Evolutionary conservation across 768 basidiomycete genomes (phyloP), one percentile per base, ranked within the genome.

Genomic region (Gymnopilus dilepis): DNA sequence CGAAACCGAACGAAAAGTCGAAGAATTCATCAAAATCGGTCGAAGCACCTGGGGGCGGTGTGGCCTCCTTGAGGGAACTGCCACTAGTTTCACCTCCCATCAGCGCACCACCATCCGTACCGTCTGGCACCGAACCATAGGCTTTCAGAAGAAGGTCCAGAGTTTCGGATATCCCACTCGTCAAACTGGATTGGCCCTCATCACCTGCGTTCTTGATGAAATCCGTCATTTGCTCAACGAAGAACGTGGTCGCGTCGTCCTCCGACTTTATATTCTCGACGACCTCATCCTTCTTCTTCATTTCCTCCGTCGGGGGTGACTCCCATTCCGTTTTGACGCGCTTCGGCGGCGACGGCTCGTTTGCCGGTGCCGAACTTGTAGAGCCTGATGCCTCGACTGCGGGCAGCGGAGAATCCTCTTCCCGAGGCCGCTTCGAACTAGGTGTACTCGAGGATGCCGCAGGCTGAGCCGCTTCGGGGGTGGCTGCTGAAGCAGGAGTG

Each of bases 241-340:
- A 72, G 78, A 90, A 87, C 3, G 79, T 78, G 31, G 75, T 73
- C 0, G 89, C 82, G 24, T 92, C 89, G 51, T 90, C 89, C 40
- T 87, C 86, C 0, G 85, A 85, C 79, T 88, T 85, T 68, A 89
- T 80, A 56, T 78, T 81, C 51, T 80, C 79, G 3, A 79, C 70
- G 19, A 67, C 74, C 54, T 80, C 80, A 5, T 72, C 72, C 68
- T 80, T 81, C 67, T 77, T 77, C 64, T 72, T 68, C 57, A 85
- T 68, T 24, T 77, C 80, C 42, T 88, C 85, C 63, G 77, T 86
- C 15, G 82, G 76, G 24, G 83, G 78, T 8, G 84, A 83, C 48
- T 90, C 88, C 86, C 87, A 91, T 56, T 92, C 89, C 21, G 83
- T 85, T 79, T 89, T 90, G 51, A 75, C 70, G 48, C 88, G 85